Conservation (phyloP, 2,329 filamentous ascomycete species). For the Periconia sp. region DNA sequence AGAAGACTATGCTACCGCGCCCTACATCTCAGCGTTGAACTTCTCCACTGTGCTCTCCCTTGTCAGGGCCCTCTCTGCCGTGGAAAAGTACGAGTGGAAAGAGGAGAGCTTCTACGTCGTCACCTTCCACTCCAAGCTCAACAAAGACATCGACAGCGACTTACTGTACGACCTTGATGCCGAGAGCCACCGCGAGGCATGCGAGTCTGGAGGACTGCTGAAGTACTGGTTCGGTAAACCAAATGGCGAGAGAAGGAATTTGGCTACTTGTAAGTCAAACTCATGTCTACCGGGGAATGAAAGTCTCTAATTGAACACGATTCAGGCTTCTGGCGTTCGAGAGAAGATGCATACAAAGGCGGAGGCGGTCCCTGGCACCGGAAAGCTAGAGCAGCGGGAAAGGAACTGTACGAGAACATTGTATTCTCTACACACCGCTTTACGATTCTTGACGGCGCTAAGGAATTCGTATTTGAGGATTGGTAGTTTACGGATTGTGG, state of each 20-base stretch:
- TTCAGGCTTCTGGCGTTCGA: constrained; percentile 71
- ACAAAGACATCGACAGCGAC: constrained; percentile 68
- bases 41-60: constrained; percentile 69
- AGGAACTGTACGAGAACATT: constrained; percentile 53
- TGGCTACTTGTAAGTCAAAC: constrained; percentile 73
- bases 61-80: constrained; percentile 59
- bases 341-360: constrained; percentile 66
- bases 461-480: constrained; percentile 60
- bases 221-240: constrained; percentile 92
- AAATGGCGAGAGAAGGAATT: constrained; percentile 72
- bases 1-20: constrained; percentile 76
- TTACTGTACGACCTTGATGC: constrained; percentile 77
- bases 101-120: constrained; percentile 79
- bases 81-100: constrained; percentile 61
- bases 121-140: constrained; percentile 78
- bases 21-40: constrained; percentile 79
- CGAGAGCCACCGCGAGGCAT: constrained; percentile 80
- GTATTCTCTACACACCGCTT: constrained; percentile 54
- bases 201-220: constrained; percentile 77
- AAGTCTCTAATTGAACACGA: too few relatives aligned
- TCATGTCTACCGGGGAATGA: too few relatives aligned
- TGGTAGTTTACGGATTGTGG: too few relatives aligned
- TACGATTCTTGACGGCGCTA: constrained; percentile 68
- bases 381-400: constrained; percentile 57
- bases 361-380: constrained; percentile 63